These are phyloP conservation scores for Ophiostoma perfectum DNA, from an alignment of 2,329 filamentous ascomycete species.

Conservation along the genomic window DNA sequence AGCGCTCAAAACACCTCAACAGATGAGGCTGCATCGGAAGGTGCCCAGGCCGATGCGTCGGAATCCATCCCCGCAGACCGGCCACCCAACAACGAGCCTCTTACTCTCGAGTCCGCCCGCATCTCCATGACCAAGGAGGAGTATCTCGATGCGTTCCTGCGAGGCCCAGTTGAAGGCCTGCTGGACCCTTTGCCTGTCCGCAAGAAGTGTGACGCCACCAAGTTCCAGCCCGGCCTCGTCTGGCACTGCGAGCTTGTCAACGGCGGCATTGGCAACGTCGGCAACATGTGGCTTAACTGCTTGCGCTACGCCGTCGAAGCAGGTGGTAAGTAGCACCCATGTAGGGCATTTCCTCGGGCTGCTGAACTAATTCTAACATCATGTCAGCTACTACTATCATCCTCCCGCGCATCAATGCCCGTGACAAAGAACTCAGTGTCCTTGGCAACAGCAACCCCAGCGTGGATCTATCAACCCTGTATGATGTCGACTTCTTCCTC, in stretches of 20 bases:
- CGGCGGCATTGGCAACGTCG: constrained; percentile 37
- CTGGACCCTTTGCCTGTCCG: constrained; percentile 25
- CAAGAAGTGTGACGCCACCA: constrained; percentile 30
- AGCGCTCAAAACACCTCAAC: not conserved
- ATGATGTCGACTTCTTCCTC: constrained; percentile 25
- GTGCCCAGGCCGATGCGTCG: constrained; percentile 8
- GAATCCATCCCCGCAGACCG: not conserved
- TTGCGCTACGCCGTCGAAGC: constrained; percentile 36
- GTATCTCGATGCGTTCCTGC: constrained; percentile 26
- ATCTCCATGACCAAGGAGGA: constrained; percentile 20
- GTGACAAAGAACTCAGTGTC: constrained; percentile 22
- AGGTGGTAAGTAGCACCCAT: constrained; percentile 18
- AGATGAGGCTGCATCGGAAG: not conserved
- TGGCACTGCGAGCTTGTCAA: constrained; percentile 35
- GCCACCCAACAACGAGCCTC: not conserved
- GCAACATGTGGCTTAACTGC: constrained; percentile 37
- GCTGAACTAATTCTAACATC: constrained; percentile 5
- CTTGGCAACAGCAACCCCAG: constrained; percentile 20
- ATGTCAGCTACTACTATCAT: constrained; percentile 25
- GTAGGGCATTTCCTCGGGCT: not conserved
- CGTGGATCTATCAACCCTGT: constrained; percentile 21
- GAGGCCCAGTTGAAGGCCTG: constrained; percentile 26
- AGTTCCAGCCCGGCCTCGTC: constrained; percentile 35
- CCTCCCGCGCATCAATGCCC: constrained; percentile 28
- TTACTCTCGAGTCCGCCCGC: constrained; percentile 10